These are phyloP conservation scores for Trichocladium antarcticum DNA, from an alignment of 495 filamentous ascomycete genomes.

Conservation along the genomic window DNA sequence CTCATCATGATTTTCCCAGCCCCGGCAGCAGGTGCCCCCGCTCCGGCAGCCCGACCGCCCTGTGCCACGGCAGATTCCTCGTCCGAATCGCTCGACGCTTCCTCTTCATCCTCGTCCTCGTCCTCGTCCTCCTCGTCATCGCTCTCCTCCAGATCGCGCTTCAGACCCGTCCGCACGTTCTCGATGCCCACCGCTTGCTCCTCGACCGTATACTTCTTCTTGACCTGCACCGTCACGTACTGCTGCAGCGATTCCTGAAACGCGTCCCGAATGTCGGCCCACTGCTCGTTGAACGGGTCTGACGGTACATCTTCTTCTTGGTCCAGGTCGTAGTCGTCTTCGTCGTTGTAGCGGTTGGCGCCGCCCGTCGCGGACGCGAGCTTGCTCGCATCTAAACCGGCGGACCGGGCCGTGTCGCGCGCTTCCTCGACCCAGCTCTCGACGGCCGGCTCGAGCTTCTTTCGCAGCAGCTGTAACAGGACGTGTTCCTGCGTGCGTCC, in stretches of 20 bases:
- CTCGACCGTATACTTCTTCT: constrained; percentile 50
- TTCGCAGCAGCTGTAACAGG: constrained; percentile 57
- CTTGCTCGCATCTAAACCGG: constrained; percentile 15
- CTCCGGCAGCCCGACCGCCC: constrained; percentile 25
- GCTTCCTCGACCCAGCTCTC: constrained; percentile 62
- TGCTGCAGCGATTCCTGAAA: constrained; percentile 26
- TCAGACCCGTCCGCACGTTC: constrained; percentile 61
- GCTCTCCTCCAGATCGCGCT: constrained; percentile 45
- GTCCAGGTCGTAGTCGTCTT: constrained; percentile 19
- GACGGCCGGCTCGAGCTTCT: constrained; percentile 67
- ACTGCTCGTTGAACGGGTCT: constrained; percentile 34
- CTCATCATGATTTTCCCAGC: background rate
- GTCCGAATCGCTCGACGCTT: too few relatives aligned
- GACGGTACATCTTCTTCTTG: constrained; percentile 24
- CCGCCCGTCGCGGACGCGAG: constrained; percentile 7
- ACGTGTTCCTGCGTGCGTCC: constrained; percentile 54
- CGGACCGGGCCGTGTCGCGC: constrained; percentile 27
- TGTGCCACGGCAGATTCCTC: constrained; percentile 27
- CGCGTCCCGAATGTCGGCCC: constrained; percentile 32
- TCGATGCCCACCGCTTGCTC: constrained; percentile 55
- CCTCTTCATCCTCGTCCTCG: constrained; percentile 47
- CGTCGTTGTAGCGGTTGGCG: constrained; percentile 22
- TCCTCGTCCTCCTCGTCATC: constrained; percentile 44
- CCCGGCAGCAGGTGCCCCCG: constrained; percentile 9
- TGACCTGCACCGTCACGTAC: constrained; percentile 41